Percentiles rank a stretch among this genome's conserved stretches.
These are phyloP conservation scores for Sclerotinia glacialis DNA, from an alignment of 2,329 filamentous ascomycete species.

Conservation along the genomic window DNA sequence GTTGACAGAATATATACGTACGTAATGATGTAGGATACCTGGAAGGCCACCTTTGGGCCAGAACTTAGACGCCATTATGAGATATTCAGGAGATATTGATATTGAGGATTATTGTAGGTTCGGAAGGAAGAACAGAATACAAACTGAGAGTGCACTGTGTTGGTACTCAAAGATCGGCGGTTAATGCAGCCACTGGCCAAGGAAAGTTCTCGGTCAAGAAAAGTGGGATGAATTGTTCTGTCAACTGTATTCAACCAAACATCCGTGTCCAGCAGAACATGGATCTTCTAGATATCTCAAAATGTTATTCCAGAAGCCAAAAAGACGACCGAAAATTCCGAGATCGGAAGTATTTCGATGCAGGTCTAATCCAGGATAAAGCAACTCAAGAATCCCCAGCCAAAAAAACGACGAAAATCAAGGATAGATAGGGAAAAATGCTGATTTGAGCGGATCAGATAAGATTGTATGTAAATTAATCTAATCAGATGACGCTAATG, in stretches of 20 bases:
- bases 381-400: neutral
- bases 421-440: neutral
- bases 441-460: conserved; percentile 15
- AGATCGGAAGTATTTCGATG: neutral
- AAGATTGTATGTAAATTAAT: conserved; percentile 9
- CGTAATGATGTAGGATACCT: conserved; percentile 40
- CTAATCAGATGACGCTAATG: conserved; percentile 20
- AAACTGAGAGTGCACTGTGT: too few relatives aligned
- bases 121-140: neutral
- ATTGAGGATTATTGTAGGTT: neutral
- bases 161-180: neutral
- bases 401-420: neutral
- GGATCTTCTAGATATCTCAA: neutral
- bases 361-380: neutral
- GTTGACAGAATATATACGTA: conserved; percentile 23
- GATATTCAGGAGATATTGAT: conserved; percentile 38
- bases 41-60: conserved; percentile 39
- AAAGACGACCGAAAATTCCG: neutral
- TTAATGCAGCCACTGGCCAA: neutral
- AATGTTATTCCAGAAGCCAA: neutral
- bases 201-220: neutral
- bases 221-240: conserved; percentile 11
- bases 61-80: conserved; percentile 43
- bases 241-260: too few relatives aligned
- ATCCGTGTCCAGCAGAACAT: neutral